A percentile compares a stretch with the other conserved stretches of the same genome.
Evolutionary conservation across 805 yeast genomes (phyloP).

Genomic region (Ogataea methanolica): DNA sequence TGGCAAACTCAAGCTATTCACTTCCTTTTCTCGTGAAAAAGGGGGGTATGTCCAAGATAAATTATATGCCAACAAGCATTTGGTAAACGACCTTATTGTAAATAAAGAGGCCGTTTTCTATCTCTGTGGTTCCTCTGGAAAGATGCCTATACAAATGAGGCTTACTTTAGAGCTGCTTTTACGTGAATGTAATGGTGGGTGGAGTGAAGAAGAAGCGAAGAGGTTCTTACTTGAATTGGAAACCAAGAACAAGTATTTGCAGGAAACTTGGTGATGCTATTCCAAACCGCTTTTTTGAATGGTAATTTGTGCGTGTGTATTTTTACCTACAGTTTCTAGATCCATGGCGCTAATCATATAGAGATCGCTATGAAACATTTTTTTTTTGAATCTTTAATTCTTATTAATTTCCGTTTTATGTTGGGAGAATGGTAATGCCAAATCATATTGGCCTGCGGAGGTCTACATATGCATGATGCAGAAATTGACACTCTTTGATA

Average conservation of each 20-base stretch:
- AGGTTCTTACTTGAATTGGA: constrained; percentile 57
- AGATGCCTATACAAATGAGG: constrained; percentile 82
- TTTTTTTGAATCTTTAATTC: too few species aligned
- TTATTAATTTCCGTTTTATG: too few species aligned
- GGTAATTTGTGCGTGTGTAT: too few species aligned
- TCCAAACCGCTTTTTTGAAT: too few species aligned
- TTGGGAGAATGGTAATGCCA: too few species aligned
- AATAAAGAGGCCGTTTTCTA: constrained; percentile 59
- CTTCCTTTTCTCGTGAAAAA: constrained; percentile 47
- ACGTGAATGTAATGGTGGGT: constrained; percentile 35
- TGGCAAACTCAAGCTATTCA: constrained; percentile 36
- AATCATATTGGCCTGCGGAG: too few species aligned
- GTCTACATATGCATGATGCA: too few species aligned
- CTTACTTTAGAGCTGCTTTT: constrained; percentile 69
- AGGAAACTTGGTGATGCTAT: constrained; percentile 74
- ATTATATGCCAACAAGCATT: constrained; percentile 45
- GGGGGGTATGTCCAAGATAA: constrained; percentile 76
- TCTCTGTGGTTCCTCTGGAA: constrained; percentile 91
- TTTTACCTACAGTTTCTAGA: too few species aligned
- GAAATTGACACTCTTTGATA: too few species aligned
- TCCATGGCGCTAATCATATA: too few species aligned
- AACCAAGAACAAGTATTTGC: constrained; percentile 60
- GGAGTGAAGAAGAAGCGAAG: constrained; percentile 42
- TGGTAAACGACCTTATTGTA: constrained; percentile 49
- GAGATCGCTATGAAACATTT: too few species aligned